Percentiles rank a stretch among this genome's conserved stretches.
phyloP scores from a whole-genome alignment of 352 stramenopile species.

The Pythium dissotocum region DNA sequence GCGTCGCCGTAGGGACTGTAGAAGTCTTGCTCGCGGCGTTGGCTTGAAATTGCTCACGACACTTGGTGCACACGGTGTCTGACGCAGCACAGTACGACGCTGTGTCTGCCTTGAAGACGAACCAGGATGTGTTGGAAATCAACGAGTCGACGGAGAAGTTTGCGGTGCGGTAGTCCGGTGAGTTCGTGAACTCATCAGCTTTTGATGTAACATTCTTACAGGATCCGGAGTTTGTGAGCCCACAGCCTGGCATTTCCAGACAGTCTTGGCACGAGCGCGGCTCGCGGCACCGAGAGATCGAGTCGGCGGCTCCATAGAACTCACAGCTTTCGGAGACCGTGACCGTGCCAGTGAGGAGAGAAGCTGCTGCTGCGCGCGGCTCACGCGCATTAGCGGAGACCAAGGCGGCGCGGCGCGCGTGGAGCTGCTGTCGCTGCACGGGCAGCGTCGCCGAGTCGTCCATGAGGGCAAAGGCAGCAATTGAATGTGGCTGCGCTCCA shows the following conservation, averaged over 20 bases:
- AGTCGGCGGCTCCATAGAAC: background rate
- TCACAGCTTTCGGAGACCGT: background rate
- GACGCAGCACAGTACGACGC: background rate
- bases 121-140: background rate
- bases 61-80: background rate
- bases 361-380: too few species aligned
- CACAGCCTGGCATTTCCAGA: background rate
- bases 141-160: background rate
- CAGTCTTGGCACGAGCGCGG: slow-evolving; percentile 1
- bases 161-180: background rate
- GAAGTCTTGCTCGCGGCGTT: background rate
- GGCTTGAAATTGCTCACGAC: too few species aligned
- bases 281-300: background rate
- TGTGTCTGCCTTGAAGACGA: background rate
- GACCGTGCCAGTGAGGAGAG: background rate
- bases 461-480: too few species aligned
- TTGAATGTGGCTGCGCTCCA: too few species aligned
- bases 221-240: background rate
- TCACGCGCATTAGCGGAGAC: too few species aligned
- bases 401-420: too few species aligned
- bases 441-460: too few species aligned
- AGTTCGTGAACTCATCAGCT: too few species aligned
- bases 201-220: background rate
- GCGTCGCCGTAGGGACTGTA: too few species aligned
- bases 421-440: too few species aligned